These are phyloP conservation scores for Tricholoma sp. DNA, from an alignment of 768 basidiomycete genomes.

Conservation along the genomic window DNA sequence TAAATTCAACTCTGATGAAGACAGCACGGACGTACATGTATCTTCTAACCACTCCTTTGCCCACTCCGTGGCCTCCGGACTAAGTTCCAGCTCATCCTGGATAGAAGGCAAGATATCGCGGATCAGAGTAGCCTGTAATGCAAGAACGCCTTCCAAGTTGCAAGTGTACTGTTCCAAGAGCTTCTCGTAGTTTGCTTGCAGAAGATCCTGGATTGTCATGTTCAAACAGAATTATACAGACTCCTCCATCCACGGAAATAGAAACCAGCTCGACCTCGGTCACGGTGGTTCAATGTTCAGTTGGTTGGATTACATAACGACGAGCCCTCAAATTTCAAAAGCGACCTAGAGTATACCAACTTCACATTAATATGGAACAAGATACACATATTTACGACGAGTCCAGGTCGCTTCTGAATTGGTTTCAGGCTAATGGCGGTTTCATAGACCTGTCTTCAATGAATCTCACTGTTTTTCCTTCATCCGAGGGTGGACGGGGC, in stretches of 20 bases:
- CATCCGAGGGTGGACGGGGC: constrained; percentile 62
- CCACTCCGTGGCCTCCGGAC: constrained; percentile 42
- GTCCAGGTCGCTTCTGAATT: constrained; percentile 23
- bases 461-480: constrained; percentile 40
- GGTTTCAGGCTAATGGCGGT: constrained; percentile 55
- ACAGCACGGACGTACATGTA: constrained; percentile 43
- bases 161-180: constrained; percentile 46
- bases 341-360: no score
- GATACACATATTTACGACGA: not conserved
- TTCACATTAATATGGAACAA: not conserved
- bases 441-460: constrained; percentile 41
- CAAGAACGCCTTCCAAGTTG: constrained; percentile 40
- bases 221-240: not conserved
- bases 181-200: constrained; percentile 41
- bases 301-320: not conserved
- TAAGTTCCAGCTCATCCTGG: constrained; percentile 50
- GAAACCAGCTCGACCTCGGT: not conserved
- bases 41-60: constrained; percentile 62
- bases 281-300: not conserved
- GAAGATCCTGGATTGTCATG: constrained; percentile 28
- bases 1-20: not conserved
- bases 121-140: constrained; percentile 47
- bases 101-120: constrained; percentile 57
- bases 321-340: no score
- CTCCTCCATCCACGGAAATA: not conserved